A percentile compares a stretch with the other conserved stretches of the same genome.
Conservation (phyloP, 2,329 filamentous ascomycete genomes). For the Furcasterigmium sp. region DNA sequence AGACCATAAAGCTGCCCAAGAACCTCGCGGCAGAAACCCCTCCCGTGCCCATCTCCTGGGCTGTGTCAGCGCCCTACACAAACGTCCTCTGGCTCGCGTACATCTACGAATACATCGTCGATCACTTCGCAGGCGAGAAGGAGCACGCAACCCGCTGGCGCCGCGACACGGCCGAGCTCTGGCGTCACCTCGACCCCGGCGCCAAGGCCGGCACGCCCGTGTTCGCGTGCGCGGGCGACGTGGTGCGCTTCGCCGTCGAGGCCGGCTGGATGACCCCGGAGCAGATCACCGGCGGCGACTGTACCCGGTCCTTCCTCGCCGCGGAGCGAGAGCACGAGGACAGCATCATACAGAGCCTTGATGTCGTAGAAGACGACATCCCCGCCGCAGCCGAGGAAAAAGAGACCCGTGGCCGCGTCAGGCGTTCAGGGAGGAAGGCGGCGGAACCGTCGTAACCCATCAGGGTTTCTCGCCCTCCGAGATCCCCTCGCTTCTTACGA, state of each 20-base stretch:
- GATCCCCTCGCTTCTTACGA: too few species aligned
- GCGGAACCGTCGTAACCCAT: too few species aligned
- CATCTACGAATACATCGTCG: conserved; percentile 48
- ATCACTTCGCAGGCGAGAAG: conserved; percentile 40
- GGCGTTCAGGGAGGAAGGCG: not conserved
- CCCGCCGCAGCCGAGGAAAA: not conserved
- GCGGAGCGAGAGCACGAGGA: conserved; percentile 27
- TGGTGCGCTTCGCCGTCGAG: conserved; percentile 53
- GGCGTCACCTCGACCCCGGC: conserved; percentile 46
- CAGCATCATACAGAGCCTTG: conserved; percentile 30
- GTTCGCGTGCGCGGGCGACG: conserved; percentile 50
- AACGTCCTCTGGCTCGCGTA: conserved; percentile 64
- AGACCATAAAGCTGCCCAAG: conserved; percentile 16
- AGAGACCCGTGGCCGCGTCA: not conserved
- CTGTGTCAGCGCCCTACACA: conserved; percentile 51
- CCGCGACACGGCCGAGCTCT: conserved; percentile 45
- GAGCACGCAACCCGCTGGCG: conserved; percentile 41
- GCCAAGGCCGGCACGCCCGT: conserved; percentile 40
- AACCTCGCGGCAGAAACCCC: conserved; percentile 19
- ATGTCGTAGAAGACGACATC: conserved; percentile 15
- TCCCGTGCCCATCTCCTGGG: conserved; percentile 48
- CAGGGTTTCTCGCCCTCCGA: too few species aligned
- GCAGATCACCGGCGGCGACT: conserved; percentile 38
- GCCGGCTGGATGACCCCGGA: conserved; percentile 50
- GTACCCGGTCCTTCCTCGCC: conserved; percentile 20